phyloP scores from a whole-genome alignment of 306 rosid genomes.

The Cicer pinnatifidum region DNA sequence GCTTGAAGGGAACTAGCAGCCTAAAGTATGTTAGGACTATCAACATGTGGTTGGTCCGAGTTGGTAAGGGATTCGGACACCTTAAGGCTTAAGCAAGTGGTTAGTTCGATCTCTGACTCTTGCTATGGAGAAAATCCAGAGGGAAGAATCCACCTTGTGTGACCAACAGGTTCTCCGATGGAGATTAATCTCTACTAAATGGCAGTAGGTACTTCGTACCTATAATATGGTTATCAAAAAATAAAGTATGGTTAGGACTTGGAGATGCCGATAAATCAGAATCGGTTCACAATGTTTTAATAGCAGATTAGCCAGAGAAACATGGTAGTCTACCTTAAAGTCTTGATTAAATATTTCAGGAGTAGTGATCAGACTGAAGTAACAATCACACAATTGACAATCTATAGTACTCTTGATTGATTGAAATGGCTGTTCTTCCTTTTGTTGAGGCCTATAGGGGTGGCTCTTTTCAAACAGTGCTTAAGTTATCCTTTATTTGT shows the following conservation, averaged over 20 bases:
- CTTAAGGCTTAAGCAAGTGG: no score
- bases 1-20: conserved; percentile 12
- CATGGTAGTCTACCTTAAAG: conserved; percentile 7
- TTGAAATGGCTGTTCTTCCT: background rate
- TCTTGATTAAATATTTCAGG: background rate
- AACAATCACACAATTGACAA: background rate
- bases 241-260: background rate
- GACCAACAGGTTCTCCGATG: no score
- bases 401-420: background rate
- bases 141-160: no score
- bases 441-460: background rate
- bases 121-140: no score
- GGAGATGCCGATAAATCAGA: conserved; percentile 20
- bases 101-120: no score
- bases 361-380: no score
- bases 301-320: conserved; percentile 32
- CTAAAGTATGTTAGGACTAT: conserved; percentile 5
- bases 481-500: conserved; percentile 20
- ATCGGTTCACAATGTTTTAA: background rate
- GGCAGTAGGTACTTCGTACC: no score
- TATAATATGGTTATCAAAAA: no score
- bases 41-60: no score
- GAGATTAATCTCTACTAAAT: no score
- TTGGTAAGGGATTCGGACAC: no score
- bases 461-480: background rate